Evolutionary conservation across 352 stramenopile genomes (phyloP).

Genomic region (Pseudoperonospora humuli): DNA sequence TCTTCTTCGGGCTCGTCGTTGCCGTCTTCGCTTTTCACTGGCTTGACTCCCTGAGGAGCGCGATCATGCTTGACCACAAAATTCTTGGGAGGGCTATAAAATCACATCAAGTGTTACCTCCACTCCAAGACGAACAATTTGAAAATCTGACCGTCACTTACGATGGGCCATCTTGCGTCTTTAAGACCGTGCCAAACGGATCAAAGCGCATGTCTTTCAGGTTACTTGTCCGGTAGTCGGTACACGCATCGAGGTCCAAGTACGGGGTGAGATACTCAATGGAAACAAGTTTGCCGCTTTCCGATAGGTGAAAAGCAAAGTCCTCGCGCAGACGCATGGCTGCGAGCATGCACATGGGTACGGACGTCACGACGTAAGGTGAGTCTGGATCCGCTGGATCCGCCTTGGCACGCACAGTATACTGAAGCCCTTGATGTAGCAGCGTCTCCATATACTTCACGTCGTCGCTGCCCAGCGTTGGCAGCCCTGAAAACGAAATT

Average conservation of each 20-base stretch:
- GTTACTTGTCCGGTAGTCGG: conserved; percentile 45
- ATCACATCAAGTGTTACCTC: background rate
- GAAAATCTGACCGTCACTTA: conserved; percentile 20
- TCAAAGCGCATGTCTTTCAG: conserved; percentile 56
- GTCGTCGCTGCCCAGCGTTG: conserved; percentile 35
- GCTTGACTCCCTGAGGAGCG: conserved; percentile 64
- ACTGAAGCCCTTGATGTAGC: conserved; percentile 42
- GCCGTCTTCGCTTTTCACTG: conserved; percentile 50
- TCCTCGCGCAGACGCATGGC: conserved; percentile 71
- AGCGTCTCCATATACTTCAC: conserved; percentile 40
- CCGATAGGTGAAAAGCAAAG: conserved; percentile 73
- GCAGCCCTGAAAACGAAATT: conserved; percentile 45
- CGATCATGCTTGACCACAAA: conserved; percentile 51
- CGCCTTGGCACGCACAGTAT: conserved; percentile 61
- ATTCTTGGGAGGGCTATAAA: conserved; percentile 51
- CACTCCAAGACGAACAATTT: background rate
- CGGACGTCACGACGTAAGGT: conserved; percentile 62
- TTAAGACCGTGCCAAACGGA: conserved; percentile 47
- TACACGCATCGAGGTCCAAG: conserved; percentile 28
- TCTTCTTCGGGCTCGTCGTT: conserved; percentile 53
- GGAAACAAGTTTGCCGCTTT: conserved; percentile 64
- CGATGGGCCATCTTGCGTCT: conserved; percentile 52
- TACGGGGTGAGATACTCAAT: conserved; percentile 79
- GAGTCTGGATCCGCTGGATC: conserved; percentile 52
- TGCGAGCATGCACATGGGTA: conserved; percentile 74